These are phyloP conservation scores for Musa troglodytarum DNA, from an alignment of 176 grass and related monocot genomes.

Conservation along the genomic window DNA sequence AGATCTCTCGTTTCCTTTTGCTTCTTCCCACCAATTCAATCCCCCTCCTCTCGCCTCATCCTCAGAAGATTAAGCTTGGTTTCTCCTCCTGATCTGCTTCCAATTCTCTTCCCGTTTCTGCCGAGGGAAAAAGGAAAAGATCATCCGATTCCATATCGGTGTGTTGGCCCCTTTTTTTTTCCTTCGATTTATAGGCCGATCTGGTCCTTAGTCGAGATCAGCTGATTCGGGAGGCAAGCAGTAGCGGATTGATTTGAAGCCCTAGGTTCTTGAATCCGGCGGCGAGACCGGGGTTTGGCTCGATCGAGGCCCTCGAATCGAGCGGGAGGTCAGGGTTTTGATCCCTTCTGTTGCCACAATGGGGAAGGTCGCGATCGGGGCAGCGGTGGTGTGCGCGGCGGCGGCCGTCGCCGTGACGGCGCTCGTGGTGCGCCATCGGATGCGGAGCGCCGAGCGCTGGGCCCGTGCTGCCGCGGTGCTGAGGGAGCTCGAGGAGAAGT, in stretches of 20 bases:
- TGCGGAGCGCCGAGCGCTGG: conserved; percentile 8
- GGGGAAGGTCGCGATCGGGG: conserved; percentile 2
- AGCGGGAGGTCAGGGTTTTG: neutral
- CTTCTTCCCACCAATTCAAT: neutral
- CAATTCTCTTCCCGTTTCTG: no score
- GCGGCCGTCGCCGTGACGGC: conserved; percentile 1
- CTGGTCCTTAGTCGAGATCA: no score
- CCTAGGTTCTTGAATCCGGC: neutral
- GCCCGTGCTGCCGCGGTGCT: neutral
- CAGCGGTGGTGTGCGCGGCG: conserved; percentile 1
- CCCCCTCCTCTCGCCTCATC: no score
- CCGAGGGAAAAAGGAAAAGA: no score
- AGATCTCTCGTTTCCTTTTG: neutral
- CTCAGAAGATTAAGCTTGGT: neutral
- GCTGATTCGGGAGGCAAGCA: no score
- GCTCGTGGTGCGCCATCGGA: conserved; percentile 9
- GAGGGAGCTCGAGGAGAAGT: conserved; percentile 14
- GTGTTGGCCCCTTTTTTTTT: neutral
- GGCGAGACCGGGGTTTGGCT: neutral
- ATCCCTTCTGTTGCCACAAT: neutral
- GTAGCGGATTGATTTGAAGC: neutral
- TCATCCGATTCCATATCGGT: no score
- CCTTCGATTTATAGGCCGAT: neutral
- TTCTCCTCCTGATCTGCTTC: neutral
- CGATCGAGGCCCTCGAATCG: neutral